Conservation (phyloP, 1,284 basidiomycete genomes). For the Porogramme epimiltina region DNA sequence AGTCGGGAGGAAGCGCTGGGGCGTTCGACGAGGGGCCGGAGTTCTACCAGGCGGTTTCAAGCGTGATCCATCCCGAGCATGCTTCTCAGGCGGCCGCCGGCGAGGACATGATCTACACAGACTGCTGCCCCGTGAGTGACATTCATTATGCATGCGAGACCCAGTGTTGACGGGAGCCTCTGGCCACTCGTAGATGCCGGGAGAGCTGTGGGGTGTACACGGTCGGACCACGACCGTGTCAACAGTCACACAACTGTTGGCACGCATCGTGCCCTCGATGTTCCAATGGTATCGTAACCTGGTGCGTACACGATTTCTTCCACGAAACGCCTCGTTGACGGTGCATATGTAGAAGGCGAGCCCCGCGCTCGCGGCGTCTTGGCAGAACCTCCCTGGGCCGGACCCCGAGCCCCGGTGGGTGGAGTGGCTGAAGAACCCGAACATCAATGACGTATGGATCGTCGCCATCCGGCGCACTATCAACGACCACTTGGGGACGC, state of each 20-base stretch:
- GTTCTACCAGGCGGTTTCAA: neutral
- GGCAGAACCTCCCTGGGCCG: neutral
- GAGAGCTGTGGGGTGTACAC: neutral
- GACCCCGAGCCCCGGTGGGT: neutral
- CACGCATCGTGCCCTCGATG: neutral
- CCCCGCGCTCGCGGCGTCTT: neutral
- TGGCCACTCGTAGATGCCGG: neutral
- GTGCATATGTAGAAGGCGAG: neutral
- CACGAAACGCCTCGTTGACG: neutral
- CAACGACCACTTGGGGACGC: neutral
- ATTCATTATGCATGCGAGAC: too few species aligned
- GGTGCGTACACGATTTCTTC: neutral
- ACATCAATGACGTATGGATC: neutral
- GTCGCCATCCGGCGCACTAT: neutral
- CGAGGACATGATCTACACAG: neutral
- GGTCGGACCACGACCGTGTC: neutral
- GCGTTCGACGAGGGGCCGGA: neutral
- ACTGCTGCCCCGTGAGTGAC: neutral
- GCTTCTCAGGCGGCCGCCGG: neutral
- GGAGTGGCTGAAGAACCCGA: neutral
- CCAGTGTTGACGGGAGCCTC: neutral
- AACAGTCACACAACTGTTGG: neutral
- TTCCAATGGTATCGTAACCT: neutral
- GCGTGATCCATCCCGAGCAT: neutral
- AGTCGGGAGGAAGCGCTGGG: too few species aligned